Base-by-base conservation (phyloP, 1,139 yeast genomes). In the Geotrichum restrictum region DNA sequence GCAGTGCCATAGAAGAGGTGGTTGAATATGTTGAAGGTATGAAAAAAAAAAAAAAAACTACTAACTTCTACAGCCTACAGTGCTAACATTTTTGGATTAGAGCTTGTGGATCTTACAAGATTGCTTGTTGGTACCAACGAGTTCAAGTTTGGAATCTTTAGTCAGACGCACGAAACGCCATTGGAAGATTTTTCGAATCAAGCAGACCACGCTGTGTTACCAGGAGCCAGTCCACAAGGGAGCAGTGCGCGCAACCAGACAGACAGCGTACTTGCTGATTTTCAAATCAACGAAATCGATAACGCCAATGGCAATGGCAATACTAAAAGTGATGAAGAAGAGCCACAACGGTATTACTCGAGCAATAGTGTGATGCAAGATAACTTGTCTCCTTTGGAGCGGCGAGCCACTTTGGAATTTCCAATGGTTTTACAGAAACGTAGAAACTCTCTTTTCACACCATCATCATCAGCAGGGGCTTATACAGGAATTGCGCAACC, bases 81-180 rank as follows among this genome's bases (percentile, higher is more conserved):
- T 8, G 18, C 42, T 39, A 39, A 39, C 42, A 13, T 21, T 22
- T 39, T 22, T n/a, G n/a, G 29, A 5, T 5, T 39, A 39, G 80
- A 76, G 56, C 62, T 77, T 8, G 58, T 71, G 3, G 71, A 69
- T 48, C 58, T 77, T 39, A 67, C 74, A 0, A 75, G 73, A 56
- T 59, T 73, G 11, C 61, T 77, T 5, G 77, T 75, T 27, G 81
- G 81, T 24, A 75, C 73, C 13, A 70, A 73, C 52, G 75, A 72
- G 56, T 77, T 77, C 59, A 72, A 74, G 56, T 76, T 75, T 57
- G 80, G 81, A 3, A 76, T 77, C 57, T 61, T 77, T 49, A 72
- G 79, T 45, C 68, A 80, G 11, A 5, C 29, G 29, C 29, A 24
- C 29, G 29, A 24, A 24, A 24, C 5, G 5, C 29, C 29, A 8